Evolutionary conservation across 805 yeast genomes (phyloP).

Genomic region (Ogataea chonburiensis): DNA sequence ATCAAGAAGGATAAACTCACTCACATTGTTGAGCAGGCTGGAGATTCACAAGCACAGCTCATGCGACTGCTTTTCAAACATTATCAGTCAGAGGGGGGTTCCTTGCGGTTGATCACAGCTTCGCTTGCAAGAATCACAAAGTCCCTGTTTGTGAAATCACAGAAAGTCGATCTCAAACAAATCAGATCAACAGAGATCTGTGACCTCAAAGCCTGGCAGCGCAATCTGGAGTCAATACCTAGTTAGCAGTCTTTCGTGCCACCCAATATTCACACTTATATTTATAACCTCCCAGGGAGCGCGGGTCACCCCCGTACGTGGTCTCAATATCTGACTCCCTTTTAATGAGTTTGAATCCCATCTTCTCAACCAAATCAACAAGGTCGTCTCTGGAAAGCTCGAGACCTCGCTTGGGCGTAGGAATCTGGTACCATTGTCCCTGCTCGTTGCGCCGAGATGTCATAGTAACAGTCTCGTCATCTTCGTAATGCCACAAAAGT

Average conservation of each 20-base stretch:
- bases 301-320: slow-evolving; percentile 52
- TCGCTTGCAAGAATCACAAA: slow-evolving; percentile 24
- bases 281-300: slow-evolving; percentile 51
- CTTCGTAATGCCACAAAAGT: slow-evolving; percentile 69
- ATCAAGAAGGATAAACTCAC: slow-evolving; percentile 41
- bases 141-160: slow-evolving; percentile 13
- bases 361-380: slow-evolving; percentile 39
- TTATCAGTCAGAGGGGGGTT: slow-evolving; percentile 41
- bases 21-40: slow-evolving; percentile 38
- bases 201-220: slow-evolving; percentile 24
- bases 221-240: slow-evolving; percentile 1
- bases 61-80: slow-evolving; percentile 42
- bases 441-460: slow-evolving; percentile 25
- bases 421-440: slow-evolving; percentile 25
- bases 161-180: not conserved
- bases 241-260: slow-evolving; percentile 37
- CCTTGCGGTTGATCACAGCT: slow-evolving; percentile 24
- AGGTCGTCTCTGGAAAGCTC: slow-evolving; percentile 62
- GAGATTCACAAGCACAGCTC: slow-evolving; percentile 38
- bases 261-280: slow-evolving; percentile 74
- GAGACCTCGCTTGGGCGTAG: slow-evolving; percentile 48
- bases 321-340: slow-evolving; percentile 45
- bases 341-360: slow-evolving; percentile 52
- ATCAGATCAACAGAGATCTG: slow-evolving; percentile 12
- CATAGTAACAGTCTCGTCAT: slow-evolving; percentile 37